Conservation (phyloP, 768 basidiomycete genomes). For the Phylloporus rhodoxanthus region DNA sequence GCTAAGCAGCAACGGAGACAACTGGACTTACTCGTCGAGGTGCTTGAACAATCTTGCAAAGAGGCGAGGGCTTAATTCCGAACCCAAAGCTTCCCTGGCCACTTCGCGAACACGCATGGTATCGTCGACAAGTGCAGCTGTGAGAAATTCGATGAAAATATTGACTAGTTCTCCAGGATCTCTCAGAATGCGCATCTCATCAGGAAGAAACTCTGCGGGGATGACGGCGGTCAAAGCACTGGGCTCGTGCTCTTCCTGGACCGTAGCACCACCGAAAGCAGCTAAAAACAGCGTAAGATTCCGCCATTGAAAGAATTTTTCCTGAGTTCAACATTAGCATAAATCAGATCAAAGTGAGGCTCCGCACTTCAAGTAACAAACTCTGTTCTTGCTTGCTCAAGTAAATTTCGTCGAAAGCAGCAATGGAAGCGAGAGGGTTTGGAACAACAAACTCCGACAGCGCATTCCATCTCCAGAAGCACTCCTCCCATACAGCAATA, state of each 20-base stretch:
- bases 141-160: constrained; percentile 62
- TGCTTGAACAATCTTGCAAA: constrained; percentile 63
- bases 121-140: constrained; percentile 61
- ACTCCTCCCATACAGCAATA: constrained; percentile 78
- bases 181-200: constrained; percentile 59
- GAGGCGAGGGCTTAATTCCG: constrained; percentile 67
- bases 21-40: constrained; percentile 60
- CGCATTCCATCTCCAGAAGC: constrained; percentile 67
- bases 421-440: constrained; percentile 29
- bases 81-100: constrained; percentile 74
- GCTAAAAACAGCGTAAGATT: constrained; percentile 76
- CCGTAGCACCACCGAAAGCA: constrained; percentile 62
- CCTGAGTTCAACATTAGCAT: constrained; percentile 37
- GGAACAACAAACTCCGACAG: constrained; percentile 56
- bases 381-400: constrained; percentile 34
- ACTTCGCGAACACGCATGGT: constrained; percentile 67
- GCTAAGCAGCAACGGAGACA: not conserved
- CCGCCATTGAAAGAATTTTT: constrained; percentile 76
- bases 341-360: not conserved
- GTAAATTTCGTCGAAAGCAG: constrained; percentile 32
- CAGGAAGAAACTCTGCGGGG: constrained; percentile 56
- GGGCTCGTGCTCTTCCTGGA: constrained; percentile 47
- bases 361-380: constrained; percentile 35
- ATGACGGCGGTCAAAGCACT: constrained; percentile 49
- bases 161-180: constrained; percentile 54